phyloP scores from a whole-genome alignment of 2,329 filamentous ascomycete genomes.

The Diaporthe amygdali region DNA sequence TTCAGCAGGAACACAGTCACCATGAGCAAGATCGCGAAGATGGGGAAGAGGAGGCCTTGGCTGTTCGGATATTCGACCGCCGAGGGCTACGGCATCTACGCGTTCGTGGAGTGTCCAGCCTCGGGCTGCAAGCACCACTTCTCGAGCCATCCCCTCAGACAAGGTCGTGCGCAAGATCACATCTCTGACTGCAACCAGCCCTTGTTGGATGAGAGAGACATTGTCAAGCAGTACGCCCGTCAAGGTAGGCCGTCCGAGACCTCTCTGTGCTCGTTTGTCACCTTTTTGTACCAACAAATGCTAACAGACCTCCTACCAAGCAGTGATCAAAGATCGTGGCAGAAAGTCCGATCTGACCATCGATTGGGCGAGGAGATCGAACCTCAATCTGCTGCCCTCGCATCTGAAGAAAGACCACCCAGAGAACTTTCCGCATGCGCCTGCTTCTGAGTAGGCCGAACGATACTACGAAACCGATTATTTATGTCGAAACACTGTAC shows the following conservation, averaged over 20 bases:
- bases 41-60: background rate
- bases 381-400: background rate
- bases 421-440: background rate
- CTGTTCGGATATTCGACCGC: background rate
- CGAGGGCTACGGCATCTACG: background rate
- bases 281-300: background rate
- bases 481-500: background rate
- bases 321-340: background rate
- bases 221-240: background rate
- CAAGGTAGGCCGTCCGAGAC: background rate
- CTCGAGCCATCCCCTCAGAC: background rate
- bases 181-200: background rate
- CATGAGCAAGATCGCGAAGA: background rate
- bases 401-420: background rate
- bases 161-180: background rate
- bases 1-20: background rate
- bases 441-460: background rate
- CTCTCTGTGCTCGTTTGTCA: background rate
- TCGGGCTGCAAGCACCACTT: background rate
- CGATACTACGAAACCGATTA: background rate
- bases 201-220: background rate
- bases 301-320: background rate
- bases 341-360: background rate
- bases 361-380: background rate
- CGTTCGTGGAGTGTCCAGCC: background rate